Evolutionary conservation across 2,329 filamentous ascomycete species (phyloP).

Genomic region (Septoria petroselini): DNA sequence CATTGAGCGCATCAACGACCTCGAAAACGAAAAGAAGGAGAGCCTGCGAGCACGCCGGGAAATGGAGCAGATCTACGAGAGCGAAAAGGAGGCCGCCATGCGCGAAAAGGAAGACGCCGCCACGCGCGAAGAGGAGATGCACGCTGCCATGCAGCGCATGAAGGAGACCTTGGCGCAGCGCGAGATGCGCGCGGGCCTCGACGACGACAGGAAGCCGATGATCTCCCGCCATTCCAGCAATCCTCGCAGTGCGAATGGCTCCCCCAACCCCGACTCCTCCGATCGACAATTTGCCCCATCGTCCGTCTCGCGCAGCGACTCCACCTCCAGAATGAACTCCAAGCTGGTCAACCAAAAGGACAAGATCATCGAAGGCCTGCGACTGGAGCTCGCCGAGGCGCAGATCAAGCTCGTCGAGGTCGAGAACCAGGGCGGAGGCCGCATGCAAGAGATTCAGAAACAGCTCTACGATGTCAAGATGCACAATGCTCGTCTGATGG

Average conservation of each 20-base stretch:
- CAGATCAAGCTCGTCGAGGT: slow-evolving; percentile 94
- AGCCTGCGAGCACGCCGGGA: slow-evolving; percentile 79
- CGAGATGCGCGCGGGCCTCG: slow-evolving; percentile 54
- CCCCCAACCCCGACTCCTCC: slow-evolving; percentile 61
- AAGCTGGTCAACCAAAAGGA: slow-evolving; percentile 93
- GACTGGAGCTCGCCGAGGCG: slow-evolving; percentile 87
- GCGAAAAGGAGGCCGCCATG: slow-evolving; percentile 79
- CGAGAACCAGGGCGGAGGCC: slow-evolving; percentile 86
- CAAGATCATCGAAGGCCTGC: slow-evolving; percentile 87
- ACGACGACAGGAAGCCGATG: slow-evolving; percentile 53
- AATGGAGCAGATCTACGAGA: slow-evolving; percentile 88
- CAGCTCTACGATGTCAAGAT: slow-evolving; percentile 88
- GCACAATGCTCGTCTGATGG: slow-evolving; percentile 93
- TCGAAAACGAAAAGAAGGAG: slow-evolving; percentile 84
- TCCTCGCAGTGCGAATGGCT: slow-evolving; percentile 38
- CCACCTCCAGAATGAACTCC: slow-evolving; percentile 63
- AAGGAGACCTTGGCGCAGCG: slow-evolving; percentile 85
- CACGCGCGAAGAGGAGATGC: slow-evolving; percentile 84
- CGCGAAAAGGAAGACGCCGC: slow-evolving; percentile 89
- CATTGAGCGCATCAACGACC: slow-evolving; percentile 74
- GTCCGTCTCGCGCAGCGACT: slow-evolving; percentile 81
- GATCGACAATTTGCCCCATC: slow-evolving; percentile 70
- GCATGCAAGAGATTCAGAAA: slow-evolving; percentile 84
- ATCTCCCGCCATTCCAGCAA: slow-evolving; percentile 39
- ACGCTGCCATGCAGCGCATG: slow-evolving; percentile 81